Evolutionary conservation across 352 stramenopile species (phyloP).

Genomic region (Blastocystis hominis): DNA sequence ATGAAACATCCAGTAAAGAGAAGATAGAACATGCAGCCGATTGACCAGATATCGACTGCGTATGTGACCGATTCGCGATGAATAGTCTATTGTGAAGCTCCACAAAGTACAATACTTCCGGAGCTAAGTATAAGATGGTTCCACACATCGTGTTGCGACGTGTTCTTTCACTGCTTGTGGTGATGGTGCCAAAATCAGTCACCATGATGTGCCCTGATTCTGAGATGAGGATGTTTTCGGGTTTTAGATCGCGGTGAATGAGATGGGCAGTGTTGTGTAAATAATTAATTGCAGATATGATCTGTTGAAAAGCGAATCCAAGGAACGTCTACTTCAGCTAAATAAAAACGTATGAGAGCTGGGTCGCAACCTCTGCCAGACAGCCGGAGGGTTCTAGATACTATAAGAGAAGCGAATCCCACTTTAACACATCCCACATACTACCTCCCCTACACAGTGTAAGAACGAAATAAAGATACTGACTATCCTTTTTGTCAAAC

Average conservation of each 20-base stretch:
- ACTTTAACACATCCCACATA: slow-evolving; percentile 39
- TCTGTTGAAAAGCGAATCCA: not conserved
- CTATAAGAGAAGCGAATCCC: not conserved
- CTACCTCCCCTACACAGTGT: slow-evolving; percentile 59
- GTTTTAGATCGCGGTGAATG: slow-evolving; percentile 62
- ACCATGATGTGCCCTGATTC: slow-evolving; percentile 61
- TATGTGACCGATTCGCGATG: not conserved
- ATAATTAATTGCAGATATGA: slow-evolving; percentile 59
- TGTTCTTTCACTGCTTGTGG: not conserved
- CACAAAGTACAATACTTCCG: not conserved
- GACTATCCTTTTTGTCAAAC: not conserved
- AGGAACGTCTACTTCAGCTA: slow-evolving; percentile 11
- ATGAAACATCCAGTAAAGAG: slow-evolving; percentile 33
- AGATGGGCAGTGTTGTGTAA: slow-evolving; percentile 59
- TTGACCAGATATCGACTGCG: slow-evolving; percentile 19
- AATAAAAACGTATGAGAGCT: slow-evolving; percentile 32
- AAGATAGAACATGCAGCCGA: slow-evolving; percentile 18
- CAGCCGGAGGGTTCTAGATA: not conserved
- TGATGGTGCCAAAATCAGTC: slow-evolving; percentile 62
- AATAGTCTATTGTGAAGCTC: not conserved
- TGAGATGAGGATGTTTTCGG: slow-evolving; percentile 62
- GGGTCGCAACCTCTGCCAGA: slow-evolving; percentile 16
- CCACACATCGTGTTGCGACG: slow-evolving; percentile 7
- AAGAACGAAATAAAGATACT: slow-evolving; percentile 62
- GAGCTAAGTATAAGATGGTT: slow-evolving; percentile 6